These are phyloP conservation scores for Acorus gramineus DNA, from an alignment of 106 monocot species.

Conservation along the genomic window DNA sequence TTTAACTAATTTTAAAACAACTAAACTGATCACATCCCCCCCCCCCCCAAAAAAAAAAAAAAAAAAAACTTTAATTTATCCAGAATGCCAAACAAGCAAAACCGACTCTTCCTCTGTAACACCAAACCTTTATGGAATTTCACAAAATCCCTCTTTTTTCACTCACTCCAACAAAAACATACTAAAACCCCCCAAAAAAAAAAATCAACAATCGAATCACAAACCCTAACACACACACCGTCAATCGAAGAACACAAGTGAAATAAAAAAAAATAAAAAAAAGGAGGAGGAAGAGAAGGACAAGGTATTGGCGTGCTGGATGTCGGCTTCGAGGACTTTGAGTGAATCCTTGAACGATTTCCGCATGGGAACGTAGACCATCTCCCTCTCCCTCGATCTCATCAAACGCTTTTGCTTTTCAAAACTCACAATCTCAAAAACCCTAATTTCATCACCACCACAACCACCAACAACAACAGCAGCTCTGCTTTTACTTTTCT, in stretches of 20 bases:
- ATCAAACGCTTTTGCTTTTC: neutral
- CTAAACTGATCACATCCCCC: no score
- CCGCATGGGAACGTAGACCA: conserved; percentile 60
- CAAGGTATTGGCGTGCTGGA: conserved; percentile 98
- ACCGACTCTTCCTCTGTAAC: no score
- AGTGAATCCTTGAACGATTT: conserved; percentile 98
- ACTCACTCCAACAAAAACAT: no score
- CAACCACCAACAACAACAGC: no score
- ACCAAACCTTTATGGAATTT: no score
- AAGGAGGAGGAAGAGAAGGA: conserved; percentile 18
- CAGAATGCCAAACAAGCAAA: no score
- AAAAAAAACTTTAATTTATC: no score
- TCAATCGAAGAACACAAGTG: neutral
- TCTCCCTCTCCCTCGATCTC: conserved; percentile 11
- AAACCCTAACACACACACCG: neutral
- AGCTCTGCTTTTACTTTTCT: neutral
- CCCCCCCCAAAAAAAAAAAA: no score
- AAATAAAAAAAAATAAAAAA: neutral
- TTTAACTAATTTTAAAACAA: no score
- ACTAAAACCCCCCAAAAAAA: neutral
- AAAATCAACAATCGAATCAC: neutral
- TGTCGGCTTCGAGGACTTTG: conserved; percentile 93
- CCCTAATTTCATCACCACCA: neutral
- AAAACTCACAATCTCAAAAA: neutral
- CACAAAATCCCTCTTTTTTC: no score